Evolutionary conservation across 2,329 filamentous ascomycete species (phyloP).

Genomic region (Curvularia spicifera): DNA sequence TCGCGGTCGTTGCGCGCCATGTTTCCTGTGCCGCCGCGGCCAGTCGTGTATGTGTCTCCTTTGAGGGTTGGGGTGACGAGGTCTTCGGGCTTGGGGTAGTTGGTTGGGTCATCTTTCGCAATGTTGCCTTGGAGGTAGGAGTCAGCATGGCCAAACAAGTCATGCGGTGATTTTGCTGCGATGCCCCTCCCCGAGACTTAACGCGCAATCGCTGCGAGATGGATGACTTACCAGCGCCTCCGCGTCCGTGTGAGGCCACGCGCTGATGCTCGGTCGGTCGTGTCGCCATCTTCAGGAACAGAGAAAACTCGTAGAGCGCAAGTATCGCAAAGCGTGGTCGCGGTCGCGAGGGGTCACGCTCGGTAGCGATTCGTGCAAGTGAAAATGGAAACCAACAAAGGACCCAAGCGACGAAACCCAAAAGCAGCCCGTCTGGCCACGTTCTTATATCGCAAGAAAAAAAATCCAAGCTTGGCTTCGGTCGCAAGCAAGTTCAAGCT

Average conservation of each 20-base stretch:
- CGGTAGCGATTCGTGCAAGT: constrained; percentile 14
- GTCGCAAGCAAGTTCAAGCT: constrained; percentile 20
- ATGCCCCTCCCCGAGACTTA: not conserved
- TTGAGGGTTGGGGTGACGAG: constrained; percentile 85
- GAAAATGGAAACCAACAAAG: constrained; percentile 18
- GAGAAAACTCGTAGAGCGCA: not conserved
- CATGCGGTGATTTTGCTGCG: not conserved
- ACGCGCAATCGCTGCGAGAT: not conserved
- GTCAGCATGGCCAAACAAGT: not conserved
- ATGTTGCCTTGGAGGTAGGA: constrained; percentile 54
- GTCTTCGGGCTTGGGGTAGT: constrained; percentile 58
- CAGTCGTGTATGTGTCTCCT: constrained; percentile 82
- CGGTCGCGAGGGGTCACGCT: too few relatives aligned
- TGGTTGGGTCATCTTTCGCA: constrained; percentile 47
- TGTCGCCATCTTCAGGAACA: constrained; percentile 26
- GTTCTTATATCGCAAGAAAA: constrained; percentile 17
- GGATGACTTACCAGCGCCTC: constrained; percentile 67
- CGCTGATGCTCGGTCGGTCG: constrained; percentile 35
- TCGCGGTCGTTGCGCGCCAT: constrained; percentile 79
- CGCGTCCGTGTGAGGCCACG: constrained; percentile 71
- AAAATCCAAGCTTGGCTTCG: constrained; percentile 19
- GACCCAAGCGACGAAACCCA: constrained; percentile 18
- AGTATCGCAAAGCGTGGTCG: not conserved
- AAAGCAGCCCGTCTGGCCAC: constrained; percentile 11
- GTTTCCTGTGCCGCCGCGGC: constrained; percentile 86